These are phyloP conservation scores for Cordyceps pruinosa DNA, from an alignment of 2,329 filamentous ascomycete genomes.

Conservation along the genomic window DNA sequence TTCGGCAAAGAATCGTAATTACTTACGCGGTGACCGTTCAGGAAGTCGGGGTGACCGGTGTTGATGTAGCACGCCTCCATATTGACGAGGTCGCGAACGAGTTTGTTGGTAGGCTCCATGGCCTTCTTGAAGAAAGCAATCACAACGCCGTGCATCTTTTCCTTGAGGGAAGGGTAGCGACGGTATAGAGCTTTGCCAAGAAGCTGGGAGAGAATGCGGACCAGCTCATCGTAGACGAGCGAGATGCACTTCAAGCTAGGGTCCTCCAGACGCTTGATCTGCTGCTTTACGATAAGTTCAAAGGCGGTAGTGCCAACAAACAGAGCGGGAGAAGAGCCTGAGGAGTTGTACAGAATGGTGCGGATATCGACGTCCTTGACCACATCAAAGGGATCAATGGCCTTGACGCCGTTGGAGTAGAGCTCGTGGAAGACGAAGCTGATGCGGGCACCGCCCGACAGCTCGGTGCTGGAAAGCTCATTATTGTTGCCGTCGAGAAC, in stretches of 20 bases:
- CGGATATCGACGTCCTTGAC: slow-evolving; percentile 98
- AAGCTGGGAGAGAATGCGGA: slow-evolving; percentile 87
- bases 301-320: slow-evolving; percentile 99
- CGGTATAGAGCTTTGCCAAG: slow-evolving; percentile 85
- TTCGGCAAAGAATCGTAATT: slow-evolving; percentile 13
- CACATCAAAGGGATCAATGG: slow-evolving; percentile 92
- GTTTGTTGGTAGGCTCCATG: slow-evolving; percentile 97
- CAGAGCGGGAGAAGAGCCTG: slow-evolving; percentile 91
- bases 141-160: slow-evolving; percentile 91
- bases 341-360: slow-evolving; percentile 96
- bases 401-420: slow-evolving; percentile 95
- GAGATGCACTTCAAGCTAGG: slow-evolving; percentile 96
- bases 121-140: slow-evolving; percentile 96
- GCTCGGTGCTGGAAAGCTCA: slow-evolving; percentile 86
- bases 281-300: slow-evolving; percentile 96
- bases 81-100: slow-evolving; percentile 82
- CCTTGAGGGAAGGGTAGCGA: slow-evolving; percentile 88
- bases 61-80: slow-evolving; percentile 99
- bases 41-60: slow-evolving; percentile 94
- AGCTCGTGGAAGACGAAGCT: slow-evolving; percentile 99
- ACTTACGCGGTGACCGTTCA: slow-evolving; percentile 82
- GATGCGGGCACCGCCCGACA: slow-evolving; percentile 95
- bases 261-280: slow-evolving; percentile 94
- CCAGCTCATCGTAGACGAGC: slow-evolving; percentile 92
- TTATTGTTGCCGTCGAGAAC: slow-evolving; percentile 95